Percentiles rank a stretch among this genome's conserved stretches.
These are phyloP conservation scores for Fonsecaea multimorphosa DNA, from an alignment of 2,329 filamentous ascomycete species.

Conservation along the genomic window DNA sequence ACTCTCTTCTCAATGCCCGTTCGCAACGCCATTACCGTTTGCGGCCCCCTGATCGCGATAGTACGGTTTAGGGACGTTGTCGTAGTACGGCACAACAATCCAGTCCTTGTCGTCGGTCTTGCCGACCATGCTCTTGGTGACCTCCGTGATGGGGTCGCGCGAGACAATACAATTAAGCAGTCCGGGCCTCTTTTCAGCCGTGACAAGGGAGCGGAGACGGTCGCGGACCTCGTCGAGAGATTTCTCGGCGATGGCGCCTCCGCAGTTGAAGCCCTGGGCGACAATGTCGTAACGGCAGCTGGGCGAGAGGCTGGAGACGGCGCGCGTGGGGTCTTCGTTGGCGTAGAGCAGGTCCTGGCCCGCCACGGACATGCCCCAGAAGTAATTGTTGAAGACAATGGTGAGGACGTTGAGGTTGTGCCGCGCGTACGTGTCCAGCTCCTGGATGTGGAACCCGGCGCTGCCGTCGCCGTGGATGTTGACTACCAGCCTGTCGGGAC, in stretches of 20 bases:
- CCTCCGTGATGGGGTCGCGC: conserved; percentile 42
- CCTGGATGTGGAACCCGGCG: conserved; percentile 54
- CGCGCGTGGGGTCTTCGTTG: conserved; percentile 42
- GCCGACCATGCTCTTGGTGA: conserved; percentile 49
- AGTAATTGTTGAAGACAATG: conserved; percentile 53
- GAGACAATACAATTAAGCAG: conserved; percentile 53
- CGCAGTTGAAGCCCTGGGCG: conserved; percentile 50
- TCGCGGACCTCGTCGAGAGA: conserved; percentile 41
- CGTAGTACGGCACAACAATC: conserved; percentile 58
- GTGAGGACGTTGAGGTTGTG: conserved; percentile 51
- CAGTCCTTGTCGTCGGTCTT: conserved; percentile 50
- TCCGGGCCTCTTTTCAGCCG: conserved; percentile 19
- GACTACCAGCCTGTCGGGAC: conserved; percentile 48
- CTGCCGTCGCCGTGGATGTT: conserved; percentile 56
- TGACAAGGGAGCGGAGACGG: neutral
- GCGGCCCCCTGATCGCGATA: conserved; percentile 12
- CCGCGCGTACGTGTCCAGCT: conserved; percentile 54
- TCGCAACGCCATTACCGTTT: conserved; percentile 13
- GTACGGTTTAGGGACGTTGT: conserved; percentile 50
- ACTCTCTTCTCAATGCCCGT: conserved; percentile 11
- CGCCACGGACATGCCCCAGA: conserved; percentile 54
- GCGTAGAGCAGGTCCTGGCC: conserved; percentile 55
- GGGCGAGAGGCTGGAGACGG: conserved; percentile 43
- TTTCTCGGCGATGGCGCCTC: conserved; percentile 39
- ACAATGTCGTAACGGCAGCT: conserved; percentile 51